Percentiles rank a stretch among this genome's conserved stretches.
Evolutionary conservation across 345 rosid genomes (phyloP).

Genomic region (Abelmoschus esculentus): DNA sequence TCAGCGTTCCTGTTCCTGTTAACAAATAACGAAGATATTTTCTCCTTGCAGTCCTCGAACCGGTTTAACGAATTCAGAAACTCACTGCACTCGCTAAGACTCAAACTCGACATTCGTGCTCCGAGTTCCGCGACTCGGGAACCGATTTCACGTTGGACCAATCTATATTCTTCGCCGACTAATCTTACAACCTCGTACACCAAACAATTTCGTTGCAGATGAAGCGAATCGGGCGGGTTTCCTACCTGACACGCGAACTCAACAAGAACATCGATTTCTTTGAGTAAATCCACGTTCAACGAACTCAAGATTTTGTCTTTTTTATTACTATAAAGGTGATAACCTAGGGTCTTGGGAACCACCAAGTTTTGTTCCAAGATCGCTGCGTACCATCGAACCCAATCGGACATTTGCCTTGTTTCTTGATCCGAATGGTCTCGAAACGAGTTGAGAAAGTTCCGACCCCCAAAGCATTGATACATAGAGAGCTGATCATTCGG

Average conservation of each 20-base stretch:
- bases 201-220: conserved; percentile 37
- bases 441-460: conserved; percentile 37
- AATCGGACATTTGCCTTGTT: conserved; percentile 29
- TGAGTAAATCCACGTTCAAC: conserved; percentile 25
- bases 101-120: conserved; percentile 23
- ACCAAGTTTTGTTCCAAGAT: conserved; percentile 37
- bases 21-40: conserved; percentile 26
- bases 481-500: conserved; percentile 35
- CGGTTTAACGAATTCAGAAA: conserved; percentile 20
- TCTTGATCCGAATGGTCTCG: conserved; percentile 28
- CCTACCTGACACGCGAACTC: conserved; percentile 22
- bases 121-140: conserved; percentile 32
- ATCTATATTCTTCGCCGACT: conserved; percentile 42
- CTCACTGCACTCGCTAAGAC: conserved; percentile 29
- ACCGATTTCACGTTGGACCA: conserved; percentile 30
- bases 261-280: conserved; percentile 32
- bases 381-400: conserved; percentile 60
- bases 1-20: conserved; percentile 36
- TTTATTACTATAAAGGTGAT: conserved; percentile 13
- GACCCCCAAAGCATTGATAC: conserved; percentile 34
- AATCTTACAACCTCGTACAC: conserved; percentile 38
- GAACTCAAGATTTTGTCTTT: conserved; percentile 13
- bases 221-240: conserved; percentile 30
- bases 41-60: conserved; percentile 31
- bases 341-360: conserved; percentile 32